Base-by-base conservation (phyloP, 805 yeast species). In the Pichia membranifaciens region DNA sequence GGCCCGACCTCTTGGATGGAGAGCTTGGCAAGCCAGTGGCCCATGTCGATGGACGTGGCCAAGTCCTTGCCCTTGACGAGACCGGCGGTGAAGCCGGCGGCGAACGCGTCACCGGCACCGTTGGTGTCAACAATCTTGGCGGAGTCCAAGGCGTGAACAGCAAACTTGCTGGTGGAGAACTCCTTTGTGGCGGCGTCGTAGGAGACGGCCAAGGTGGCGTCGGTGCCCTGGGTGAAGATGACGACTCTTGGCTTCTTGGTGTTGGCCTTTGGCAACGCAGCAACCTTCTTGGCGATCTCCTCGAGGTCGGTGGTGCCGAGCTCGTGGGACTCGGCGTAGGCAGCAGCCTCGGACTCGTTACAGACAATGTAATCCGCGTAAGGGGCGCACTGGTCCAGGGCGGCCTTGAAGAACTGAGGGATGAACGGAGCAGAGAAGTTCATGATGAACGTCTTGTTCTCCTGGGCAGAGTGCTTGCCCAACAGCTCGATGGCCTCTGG, bases 81-180 rank as follows among this genome's bases (percentile, higher is more conserved):
- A 49, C 90, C 93, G 52, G 96, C 96, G 54, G 89, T 70, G 68
- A 91, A 90, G 50, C 98, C 98, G 60, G 93, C 95, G 48, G 97
- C 98, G 64, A 91, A 91, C 13, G 97, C 96, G 66, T 91, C 97
- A 69, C 98, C 98, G 41, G 98, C 98, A 73, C 99, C 99, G 73
- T 91, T 93, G 62, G 98, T 87, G 74, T 93, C 99, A 50, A 76
- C 82, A 51, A 93, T 76, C 68, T 83, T 75, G 40, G 75, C 69
- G 39, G 78, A 58, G 37, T 78, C 84, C 61, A 93, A 78, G 50
- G 82, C 78, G 57, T 79, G 84, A 47, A 93, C 96, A 43, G 84
- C 74, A 74, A 66, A 82, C 61, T 72, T 74, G 52, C 74, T 68
- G 52, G 75, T 68, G 21, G 66, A 67, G 56, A 70, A 74, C 35